These are phyloP conservation scores for Coleophoma eucalyptorum DNA, from an alignment of 2,329 filamentous ascomycete species.

Conservation along the genomic window DNA sequence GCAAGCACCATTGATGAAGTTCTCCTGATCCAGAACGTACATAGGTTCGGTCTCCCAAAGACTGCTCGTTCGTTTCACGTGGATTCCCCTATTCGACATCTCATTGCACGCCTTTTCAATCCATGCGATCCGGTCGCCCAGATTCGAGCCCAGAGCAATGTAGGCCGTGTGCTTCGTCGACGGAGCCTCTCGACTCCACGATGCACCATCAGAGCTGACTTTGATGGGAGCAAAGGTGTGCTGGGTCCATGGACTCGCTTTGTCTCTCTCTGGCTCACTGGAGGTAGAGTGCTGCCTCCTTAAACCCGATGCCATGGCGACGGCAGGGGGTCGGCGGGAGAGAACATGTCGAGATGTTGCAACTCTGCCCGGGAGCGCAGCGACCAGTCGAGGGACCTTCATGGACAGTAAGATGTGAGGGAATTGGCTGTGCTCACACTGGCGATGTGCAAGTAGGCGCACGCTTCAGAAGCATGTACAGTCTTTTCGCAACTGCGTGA, in stretches of 20 bases:
- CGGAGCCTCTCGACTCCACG: not conserved
- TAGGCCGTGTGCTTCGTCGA: constrained; percentile 48
- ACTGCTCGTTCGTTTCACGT: constrained; percentile 74
- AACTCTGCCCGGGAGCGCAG: not conserved
- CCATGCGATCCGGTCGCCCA: constrained; percentile 79
- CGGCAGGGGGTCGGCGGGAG: not conserved
- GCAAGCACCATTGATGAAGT: constrained; percentile 89
- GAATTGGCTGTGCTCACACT: too few relatives aligned
- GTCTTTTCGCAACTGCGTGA: too few relatives aligned
- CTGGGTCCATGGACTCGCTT: not conserved
- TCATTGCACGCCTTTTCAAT: constrained; percentile 80
- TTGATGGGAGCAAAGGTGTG: not conserved
- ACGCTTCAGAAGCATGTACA: too few relatives aligned
- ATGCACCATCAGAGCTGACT: not conserved
- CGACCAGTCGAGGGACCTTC: not conserved
- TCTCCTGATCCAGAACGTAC: constrained; percentile 87
- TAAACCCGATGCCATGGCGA: not conserved
- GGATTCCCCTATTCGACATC: constrained; percentile 72
- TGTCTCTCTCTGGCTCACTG: not conserved
- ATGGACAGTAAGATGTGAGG: not conserved
- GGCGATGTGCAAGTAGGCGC: too few relatives aligned
- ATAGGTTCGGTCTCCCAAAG: constrained; percentile 95
- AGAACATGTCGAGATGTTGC: not conserved
- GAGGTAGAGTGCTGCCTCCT: not conserved
- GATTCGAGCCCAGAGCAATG: constrained; percentile 88